Conservation (phyloP, 2,329 filamentous ascomycete genomes). For the Cladorrhinum sp. region DNA sequence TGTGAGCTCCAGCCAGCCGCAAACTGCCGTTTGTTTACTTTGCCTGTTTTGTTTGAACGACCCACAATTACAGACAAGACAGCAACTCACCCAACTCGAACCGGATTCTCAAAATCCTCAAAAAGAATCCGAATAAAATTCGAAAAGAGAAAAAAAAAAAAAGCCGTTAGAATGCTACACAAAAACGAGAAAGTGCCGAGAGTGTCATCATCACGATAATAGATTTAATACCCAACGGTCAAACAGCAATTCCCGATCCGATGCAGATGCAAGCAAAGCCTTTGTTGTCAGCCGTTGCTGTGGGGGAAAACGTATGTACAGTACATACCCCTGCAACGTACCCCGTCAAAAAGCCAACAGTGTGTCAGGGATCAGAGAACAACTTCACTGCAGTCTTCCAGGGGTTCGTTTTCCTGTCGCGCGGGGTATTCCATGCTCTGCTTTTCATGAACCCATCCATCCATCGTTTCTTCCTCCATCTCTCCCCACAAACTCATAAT, state of each 20-base stretch:
- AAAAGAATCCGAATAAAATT: background rate
- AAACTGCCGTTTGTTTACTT: background rate
- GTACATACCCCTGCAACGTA: background rate
- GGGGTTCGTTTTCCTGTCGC: too few relatives aligned
- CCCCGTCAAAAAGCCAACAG: too few relatives aligned
- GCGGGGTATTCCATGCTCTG: background rate
- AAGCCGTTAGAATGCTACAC: background rate
- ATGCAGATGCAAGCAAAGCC: background rate
- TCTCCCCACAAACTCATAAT: too few relatives aligned
- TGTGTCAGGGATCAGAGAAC: background rate
- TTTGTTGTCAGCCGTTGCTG: background rate
- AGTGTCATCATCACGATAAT: background rate
- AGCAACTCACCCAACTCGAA: background rate
- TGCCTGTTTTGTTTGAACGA: background rate
- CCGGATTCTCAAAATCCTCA: background rate
- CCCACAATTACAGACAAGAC: background rate
- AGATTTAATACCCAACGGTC: background rate
- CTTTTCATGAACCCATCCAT: background rate
- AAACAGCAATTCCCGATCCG: background rate
- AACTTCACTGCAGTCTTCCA: too few relatives aligned
- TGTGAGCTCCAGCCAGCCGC: too few relatives aligned
- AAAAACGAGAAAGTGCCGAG: background rate
- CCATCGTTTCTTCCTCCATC: too few relatives aligned
- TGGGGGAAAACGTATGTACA: too few relatives aligned
- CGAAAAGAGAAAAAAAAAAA: background rate